Conservation (phyloP, 164 flowering plant genomes). For the Houttuynia cordata region DNA sequence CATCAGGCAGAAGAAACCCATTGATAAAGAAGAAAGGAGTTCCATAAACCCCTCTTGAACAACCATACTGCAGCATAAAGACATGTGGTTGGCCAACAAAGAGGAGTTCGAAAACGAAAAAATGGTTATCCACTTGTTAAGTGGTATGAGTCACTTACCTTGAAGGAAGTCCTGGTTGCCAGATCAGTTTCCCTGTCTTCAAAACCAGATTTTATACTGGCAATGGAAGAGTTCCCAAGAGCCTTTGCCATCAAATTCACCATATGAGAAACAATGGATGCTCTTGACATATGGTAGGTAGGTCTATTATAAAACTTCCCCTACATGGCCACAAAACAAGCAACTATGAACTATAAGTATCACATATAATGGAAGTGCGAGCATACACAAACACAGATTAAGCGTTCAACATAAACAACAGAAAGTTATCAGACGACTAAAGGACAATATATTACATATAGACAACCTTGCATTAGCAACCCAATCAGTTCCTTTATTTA, state of each 20-base stretch:
- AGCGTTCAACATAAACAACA: no score
- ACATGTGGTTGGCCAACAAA: background rate
- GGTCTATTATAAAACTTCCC: slow-evolving; percentile 46
- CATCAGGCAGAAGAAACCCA: slow-evolving; percentile 53
- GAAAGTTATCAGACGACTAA: background rate
- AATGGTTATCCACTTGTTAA: background rate
- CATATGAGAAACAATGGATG: slow-evolving; percentile 24
- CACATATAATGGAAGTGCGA: no score
- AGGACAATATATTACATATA: background rate
- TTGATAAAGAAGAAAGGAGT: slow-evolving; percentile 73
- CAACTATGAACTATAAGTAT: no score
- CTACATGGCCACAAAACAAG: slow-evolving; percentile 16
- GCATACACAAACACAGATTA: no score
- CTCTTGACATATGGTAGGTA: slow-evolving; percentile 44
- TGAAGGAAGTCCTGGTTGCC: slow-evolving; percentile 54
- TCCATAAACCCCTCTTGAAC: slow-evolving; percentile 65
- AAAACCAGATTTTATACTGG: slow-evolving; percentile 40
- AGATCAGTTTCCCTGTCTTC: slow-evolving; percentile 41
- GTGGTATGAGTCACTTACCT: slow-evolving; percentile 24
- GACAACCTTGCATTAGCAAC: no score
- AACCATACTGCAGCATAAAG: slow-evolving; percentile 48
- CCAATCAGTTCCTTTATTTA: no score
- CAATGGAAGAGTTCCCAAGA: slow-evolving; percentile 36
- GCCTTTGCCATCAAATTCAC: slow-evolving; percentile 25
- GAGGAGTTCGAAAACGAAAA: background rate